Percentiles rank a stretch among this genome's conserved stretches.
Conservation (phyloP, 2,329 filamentous ascomycete genomes). For the Fusarium armeniacum region DNA sequence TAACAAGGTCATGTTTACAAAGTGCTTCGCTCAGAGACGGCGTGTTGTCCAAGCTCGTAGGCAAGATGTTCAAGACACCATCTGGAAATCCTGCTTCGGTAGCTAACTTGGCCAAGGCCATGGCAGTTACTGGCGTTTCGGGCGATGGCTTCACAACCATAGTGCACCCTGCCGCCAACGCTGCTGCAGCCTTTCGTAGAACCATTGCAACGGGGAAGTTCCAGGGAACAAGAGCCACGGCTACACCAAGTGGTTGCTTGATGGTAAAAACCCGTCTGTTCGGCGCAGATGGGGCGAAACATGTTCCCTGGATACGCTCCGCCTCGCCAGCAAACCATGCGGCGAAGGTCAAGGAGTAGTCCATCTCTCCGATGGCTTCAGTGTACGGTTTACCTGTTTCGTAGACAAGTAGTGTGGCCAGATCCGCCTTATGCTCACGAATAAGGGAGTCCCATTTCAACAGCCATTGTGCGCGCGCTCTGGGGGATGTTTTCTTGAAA, state of each 20-base stretch:
- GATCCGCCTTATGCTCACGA: conserved; percentile 54
- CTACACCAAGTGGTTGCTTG: conserved; percentile 65
- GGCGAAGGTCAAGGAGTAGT: conserved; percentile 67
- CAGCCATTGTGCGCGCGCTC: conserved; percentile 53
- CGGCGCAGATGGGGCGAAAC: conserved; percentile 62
- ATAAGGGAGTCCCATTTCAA: conserved; percentile 57
- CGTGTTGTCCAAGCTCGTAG: conserved; percentile 60
- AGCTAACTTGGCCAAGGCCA: conserved; percentile 78
- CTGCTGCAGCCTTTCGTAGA: conserved; percentile 63
- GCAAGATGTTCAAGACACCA: conserved; percentile 72
- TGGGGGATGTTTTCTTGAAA: conserved; percentile 57
- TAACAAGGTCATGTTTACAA: conserved; percentile 61
- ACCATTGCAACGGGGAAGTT: conserved; percentile 72
- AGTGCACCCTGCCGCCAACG: conserved; percentile 79
- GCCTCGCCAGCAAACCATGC: conserved; percentile 71
- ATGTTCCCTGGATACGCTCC: conserved; percentile 63
- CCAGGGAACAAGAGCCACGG: conserved; percentile 59
- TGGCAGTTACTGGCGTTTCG: conserved; percentile 79
- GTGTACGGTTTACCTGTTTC: conserved; percentile 71
- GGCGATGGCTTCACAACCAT: conserved; percentile 81
- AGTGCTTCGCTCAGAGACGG: conserved; percentile 61
- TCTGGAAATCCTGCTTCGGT: conserved; percentile 80
- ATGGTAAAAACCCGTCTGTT: conserved; percentile 75
- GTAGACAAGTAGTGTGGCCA: conserved; percentile 58
- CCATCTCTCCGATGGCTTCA: conserved; percentile 68